Evolutionary conservation across 805 yeast species (phyloP).

Genomic region (Yamadazyma scolyti): DNA sequence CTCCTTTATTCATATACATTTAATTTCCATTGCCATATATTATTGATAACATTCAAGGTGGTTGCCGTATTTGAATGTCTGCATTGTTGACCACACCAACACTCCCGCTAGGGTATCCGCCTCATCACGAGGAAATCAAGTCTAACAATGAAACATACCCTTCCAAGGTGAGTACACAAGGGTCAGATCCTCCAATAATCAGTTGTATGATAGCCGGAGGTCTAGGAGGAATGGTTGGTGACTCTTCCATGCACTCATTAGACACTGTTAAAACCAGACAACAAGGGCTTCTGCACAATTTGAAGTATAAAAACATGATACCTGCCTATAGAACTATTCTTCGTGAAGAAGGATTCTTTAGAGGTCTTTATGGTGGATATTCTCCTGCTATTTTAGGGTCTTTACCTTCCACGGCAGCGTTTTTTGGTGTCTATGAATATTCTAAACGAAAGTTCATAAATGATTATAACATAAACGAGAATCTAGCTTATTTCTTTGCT

Average conservation of each 20-base stretch:
- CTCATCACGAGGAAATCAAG: slow-evolving; percentile 15
- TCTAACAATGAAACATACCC: not conserved
- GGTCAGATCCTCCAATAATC: slow-evolving; percentile 39
- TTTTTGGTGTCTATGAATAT: slow-evolving; percentile 86
- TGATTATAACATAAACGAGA: slow-evolving; percentile 66
- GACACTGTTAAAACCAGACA: slow-evolving; percentile 97
- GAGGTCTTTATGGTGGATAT: slow-evolving; percentile 91
- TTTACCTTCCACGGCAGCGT: slow-evolving; percentile 91
- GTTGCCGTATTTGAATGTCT: slow-evolving; percentile 8
- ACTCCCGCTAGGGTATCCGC: slow-evolving; percentile 31
- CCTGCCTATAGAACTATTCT: slow-evolving; percentile 75
- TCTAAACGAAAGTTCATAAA: slow-evolving; percentile 69
- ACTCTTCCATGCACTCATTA: slow-evolving; percentile 87
- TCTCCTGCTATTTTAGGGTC: slow-evolving; percentile 90
- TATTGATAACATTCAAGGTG: too few species aligned
- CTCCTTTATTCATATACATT: too few species aligned
- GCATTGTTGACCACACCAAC: slow-evolving; percentile 25
- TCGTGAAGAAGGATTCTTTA: slow-evolving; percentile 75
- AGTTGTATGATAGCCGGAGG: slow-evolving; percentile 87
- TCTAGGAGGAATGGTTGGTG: slow-evolving; percentile 91
- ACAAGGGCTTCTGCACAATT: slow-evolving; percentile 78
- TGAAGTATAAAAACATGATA: slow-evolving; percentile 70
- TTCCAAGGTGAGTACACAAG: not conserved
- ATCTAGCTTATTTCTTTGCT: slow-evolving; percentile 73
- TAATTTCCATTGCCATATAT: too few species aligned